phyloP scores from a whole-genome alignment of 106 monocot species.

The Apostasia ramifera region DNA sequence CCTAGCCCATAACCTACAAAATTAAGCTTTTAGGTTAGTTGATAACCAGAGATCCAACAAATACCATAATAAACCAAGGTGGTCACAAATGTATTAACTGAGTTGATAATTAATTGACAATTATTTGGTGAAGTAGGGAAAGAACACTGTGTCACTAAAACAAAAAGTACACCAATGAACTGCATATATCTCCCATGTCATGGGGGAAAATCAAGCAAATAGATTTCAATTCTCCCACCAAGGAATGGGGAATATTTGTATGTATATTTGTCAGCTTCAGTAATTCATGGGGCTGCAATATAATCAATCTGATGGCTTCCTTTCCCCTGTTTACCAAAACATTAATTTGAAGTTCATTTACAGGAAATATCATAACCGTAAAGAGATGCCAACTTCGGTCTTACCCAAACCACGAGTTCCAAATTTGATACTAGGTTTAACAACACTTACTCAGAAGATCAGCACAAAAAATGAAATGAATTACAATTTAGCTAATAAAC shows the following conservation, averaged over 20 bases:
- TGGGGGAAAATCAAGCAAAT: background rate
- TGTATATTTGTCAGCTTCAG: constrained; percentile 63
- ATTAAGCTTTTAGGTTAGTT: no score
- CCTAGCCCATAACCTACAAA: no score
- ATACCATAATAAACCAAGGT: background rate
- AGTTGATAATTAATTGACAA: background rate
- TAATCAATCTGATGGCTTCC: constrained; percentile 79
- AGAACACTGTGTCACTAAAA: background rate
- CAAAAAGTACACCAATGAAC: background rate
- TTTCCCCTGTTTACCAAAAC: constrained; percentile 53
- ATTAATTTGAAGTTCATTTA: background rate
- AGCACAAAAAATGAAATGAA: background rate
- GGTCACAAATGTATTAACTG: background rate
- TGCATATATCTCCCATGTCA: background rate
- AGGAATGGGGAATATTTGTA: no score
- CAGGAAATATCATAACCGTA: background rate
- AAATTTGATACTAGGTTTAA: background rate
- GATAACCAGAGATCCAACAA: no score
- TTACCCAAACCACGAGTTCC: background rate
- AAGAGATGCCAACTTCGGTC: background rate
- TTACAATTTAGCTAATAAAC: background rate
- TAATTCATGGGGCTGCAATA: constrained; percentile 72
- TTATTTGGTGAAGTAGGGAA: background rate
- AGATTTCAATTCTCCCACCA: background rate
- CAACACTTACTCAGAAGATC: background rate